phyloP scores from a whole-genome alignment of 2,329 filamentous ascomycete genomes.

The Colletotrichum musicola region DNA sequence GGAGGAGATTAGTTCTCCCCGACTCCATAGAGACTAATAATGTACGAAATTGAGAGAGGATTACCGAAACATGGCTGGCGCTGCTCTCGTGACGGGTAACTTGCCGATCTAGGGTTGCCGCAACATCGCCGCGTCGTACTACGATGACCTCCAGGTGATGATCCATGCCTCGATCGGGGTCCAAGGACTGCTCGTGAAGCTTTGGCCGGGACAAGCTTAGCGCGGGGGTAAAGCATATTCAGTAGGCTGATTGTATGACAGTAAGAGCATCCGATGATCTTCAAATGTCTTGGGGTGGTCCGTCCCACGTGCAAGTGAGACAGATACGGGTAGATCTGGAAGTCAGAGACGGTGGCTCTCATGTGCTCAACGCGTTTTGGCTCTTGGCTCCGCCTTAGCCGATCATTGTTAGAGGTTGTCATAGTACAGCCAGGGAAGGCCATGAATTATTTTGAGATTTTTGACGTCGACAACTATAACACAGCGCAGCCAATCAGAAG shows the following conservation, averaged over 20 bases:
- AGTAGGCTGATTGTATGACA: no score
- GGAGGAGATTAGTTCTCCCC: slow-evolving; percentile 10
- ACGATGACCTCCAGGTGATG: not conserved
- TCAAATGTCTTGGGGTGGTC: not conserved
- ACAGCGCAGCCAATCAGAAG: not conserved
- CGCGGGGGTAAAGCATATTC: no score
- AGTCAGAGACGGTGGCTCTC: not conserved
- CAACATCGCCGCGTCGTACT: slow-evolving; percentile 13
- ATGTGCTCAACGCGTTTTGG: not conserved
- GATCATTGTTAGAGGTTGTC: slow-evolving; percentile 6
- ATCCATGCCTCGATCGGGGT: not conserved
- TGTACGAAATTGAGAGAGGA: slow-evolving; percentile 6
- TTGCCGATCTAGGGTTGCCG: slow-evolving; percentile 3
- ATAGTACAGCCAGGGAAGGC: not conserved
- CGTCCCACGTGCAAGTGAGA: slow-evolving; percentile 3
- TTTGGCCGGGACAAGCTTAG: no score
- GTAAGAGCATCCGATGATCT: not conserved
- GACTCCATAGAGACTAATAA: slow-evolving; percentile 31
- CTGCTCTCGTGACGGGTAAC: not conserved
- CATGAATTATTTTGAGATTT: slow-evolving; percentile 16
- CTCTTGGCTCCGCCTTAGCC: slow-evolving; percentile 7
- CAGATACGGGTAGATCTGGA: slow-evolving; percentile 15
- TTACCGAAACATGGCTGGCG: not conserved
- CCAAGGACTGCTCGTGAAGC: not conserved
- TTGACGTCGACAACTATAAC: not conserved